Evolutionary conservation across 164 flowering plant genomes (phyloP), one percentile per base, ranked within the genome.

Genomic region (Aristolochia fimbriata): DNA sequence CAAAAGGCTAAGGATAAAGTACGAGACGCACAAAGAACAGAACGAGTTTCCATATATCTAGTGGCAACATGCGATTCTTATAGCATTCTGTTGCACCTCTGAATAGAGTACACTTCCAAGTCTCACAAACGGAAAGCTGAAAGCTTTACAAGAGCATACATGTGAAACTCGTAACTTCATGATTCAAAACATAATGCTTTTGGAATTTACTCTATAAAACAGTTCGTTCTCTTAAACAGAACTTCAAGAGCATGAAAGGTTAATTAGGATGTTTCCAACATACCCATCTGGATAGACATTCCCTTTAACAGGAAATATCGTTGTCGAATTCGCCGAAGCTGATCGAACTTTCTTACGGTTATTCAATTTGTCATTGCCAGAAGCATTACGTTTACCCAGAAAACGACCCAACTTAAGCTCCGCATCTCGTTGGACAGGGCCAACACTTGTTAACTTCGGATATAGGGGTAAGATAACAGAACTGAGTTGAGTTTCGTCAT

Each of bases 201-300:
- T 37, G 43, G 43, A 3, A 10, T 37, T 37, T 0, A 37, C 43
- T 37, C 43, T 10, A 37, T 37, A 1, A 37, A 3, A 7, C 43
- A 10, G 43, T 37, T 37, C 12, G 43, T 37, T 37, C 12, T 0
- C 43, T 3, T 37, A 37, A 37, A 37, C 43, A 57, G 21, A 47
- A 37, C 50, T 22, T 57, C 48, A 49, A 61, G 21, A 51, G 27
- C 48, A 37, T 37, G 9, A 37, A 10, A 37, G 10, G 43, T 37
- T 37, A 37, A 37, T 10, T 0, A 22, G 22, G 53, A 16, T 15
- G 53, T 22, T 2, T n/a, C 53, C 20, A 50, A 47, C 83, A 68
- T 88, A 88, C 92, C 90, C 92, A 76, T 84, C 77, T 55, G 88
- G 90, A 75, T 77, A 78, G 37, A 82, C 65, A 67, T 81, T 75